Evolutionary conservation across 2,329 filamentous ascomycete genomes (phyloP).

Genomic region (Ceratocystis papillata): DNA sequence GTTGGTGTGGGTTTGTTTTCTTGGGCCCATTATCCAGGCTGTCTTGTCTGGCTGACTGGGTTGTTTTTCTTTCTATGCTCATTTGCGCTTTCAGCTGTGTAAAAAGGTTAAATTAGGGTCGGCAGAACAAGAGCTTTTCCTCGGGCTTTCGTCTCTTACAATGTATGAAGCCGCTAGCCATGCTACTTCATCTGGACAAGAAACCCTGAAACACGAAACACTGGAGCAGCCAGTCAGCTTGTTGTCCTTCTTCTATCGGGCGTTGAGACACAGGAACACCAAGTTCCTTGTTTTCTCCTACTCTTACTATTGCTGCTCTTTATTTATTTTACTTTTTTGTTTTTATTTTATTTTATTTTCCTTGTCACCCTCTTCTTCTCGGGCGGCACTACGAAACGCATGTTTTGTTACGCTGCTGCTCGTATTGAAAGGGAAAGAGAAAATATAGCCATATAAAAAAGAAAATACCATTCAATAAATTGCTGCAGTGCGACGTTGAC

Average conservation of each 20-base stretch:
- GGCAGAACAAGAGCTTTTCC: not conserved
- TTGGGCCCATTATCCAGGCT: not conserved
- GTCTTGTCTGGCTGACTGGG: too few species aligned
- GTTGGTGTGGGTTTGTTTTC: not conserved
- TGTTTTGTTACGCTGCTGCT: conserved; percentile 5
- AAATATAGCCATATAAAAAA: not conserved
- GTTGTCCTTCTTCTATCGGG: not conserved
- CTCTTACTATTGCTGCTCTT: not conserved
- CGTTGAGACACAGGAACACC: not conserved
- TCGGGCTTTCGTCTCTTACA: not conserved
- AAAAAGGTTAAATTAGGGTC: not conserved
- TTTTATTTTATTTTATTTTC: not conserved
- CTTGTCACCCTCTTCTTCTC: not conserved
- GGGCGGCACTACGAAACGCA: not conserved
- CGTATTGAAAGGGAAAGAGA: not conserved
- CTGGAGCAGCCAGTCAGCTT: not conserved
- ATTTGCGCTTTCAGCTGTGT: not conserved
- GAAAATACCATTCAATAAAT: not conserved
- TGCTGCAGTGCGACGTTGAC: conserved; percentile 7
- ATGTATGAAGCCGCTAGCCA: too few species aligned
- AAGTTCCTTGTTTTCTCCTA: not conserved
- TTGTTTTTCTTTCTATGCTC: too few species aligned
- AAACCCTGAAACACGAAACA: not conserved
- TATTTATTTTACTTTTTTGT: not conserved
- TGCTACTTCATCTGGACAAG: too few species aligned